These are phyloP conservation scores for Saccharomycopsis vini DNA, from an alignment of 805 yeast genomes.

Conservation along the genomic window DNA sequence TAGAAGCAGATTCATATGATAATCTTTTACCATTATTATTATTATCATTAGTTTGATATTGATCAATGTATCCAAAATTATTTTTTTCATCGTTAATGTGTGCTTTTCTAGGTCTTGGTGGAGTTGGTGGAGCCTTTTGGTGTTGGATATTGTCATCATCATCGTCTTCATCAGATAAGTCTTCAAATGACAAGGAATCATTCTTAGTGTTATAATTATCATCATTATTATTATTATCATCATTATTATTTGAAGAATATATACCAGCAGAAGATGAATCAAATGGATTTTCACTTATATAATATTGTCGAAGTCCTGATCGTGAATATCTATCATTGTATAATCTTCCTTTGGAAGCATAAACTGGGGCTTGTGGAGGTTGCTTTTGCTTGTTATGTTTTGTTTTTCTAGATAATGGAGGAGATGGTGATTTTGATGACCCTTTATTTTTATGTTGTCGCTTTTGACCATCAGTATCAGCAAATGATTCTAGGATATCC, in stretches of 20 bases:
- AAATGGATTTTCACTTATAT: constrained; percentile 11
- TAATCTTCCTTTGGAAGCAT: not conserved
- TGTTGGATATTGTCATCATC: not conserved
- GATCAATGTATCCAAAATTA: constrained; percentile 6
- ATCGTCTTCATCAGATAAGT: not conserved
- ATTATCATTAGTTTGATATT: not conserved
- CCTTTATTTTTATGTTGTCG: not conserved
- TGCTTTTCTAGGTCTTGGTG: constrained; percentile 14
- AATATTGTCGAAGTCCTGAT: constrained; percentile 16
- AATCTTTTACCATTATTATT: constrained; percentile 1
- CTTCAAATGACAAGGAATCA: not conserved
- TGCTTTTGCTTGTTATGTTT: no score
- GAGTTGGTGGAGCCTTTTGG: constrained; percentile 7
- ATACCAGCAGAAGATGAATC: constrained; percentile 1
- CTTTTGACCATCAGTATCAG: not conserved
- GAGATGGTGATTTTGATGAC: not conserved
- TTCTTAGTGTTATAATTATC: not conserved
- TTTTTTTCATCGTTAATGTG: not conserved
- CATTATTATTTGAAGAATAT: not conserved
- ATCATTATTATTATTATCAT: not conserved
- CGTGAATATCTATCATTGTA: constrained; percentile 8
- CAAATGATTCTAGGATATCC: not conserved
- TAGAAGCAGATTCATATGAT: constrained; percentile 12
- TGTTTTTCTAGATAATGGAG: not conserved
- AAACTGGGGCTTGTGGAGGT: not conserved